phyloP scores from a whole-genome alignment of 208 protist species.

The Leishmania aethiopica region DNA sequence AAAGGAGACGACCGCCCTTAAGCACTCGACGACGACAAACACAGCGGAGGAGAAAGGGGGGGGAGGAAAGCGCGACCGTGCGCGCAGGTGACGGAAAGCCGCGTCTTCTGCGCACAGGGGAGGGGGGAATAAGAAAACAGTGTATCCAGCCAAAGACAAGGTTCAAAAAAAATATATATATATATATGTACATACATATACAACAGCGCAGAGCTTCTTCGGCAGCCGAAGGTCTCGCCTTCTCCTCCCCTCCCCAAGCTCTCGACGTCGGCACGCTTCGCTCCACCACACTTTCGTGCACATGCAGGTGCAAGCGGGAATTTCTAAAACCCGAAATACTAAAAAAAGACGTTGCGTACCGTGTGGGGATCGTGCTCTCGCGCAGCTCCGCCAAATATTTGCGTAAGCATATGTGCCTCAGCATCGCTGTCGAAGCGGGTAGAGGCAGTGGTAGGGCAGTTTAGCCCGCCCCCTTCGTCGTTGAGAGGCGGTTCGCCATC shows the following conservation, averaged over 20 bases:
- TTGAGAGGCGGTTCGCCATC: slow-evolving; percentile 81
- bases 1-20: background rate
- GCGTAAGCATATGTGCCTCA: background rate
- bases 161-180: background rate
- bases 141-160: background rate
- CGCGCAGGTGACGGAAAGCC: background rate
- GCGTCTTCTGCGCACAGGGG: background rate
- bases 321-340: background rate
- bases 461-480: slow-evolving; percentile 36
- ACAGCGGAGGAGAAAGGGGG: background rate
- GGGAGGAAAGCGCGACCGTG: background rate
- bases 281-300: background rate
- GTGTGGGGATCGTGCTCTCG: background rate
- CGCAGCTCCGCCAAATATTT: background rate
- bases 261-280: background rate
- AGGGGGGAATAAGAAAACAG: background rate
- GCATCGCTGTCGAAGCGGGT: background rate
- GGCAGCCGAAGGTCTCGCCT: background rate
- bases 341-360: background rate
- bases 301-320: background rate
- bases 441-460: background rate
- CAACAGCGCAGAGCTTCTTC: background rate
- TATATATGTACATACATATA: no score
- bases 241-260: background rate
- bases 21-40: background rate